phyloP scores from a whole-genome alignment of 768 basidiomycete genomes.

The Mycena sanguinolenta region DNA sequence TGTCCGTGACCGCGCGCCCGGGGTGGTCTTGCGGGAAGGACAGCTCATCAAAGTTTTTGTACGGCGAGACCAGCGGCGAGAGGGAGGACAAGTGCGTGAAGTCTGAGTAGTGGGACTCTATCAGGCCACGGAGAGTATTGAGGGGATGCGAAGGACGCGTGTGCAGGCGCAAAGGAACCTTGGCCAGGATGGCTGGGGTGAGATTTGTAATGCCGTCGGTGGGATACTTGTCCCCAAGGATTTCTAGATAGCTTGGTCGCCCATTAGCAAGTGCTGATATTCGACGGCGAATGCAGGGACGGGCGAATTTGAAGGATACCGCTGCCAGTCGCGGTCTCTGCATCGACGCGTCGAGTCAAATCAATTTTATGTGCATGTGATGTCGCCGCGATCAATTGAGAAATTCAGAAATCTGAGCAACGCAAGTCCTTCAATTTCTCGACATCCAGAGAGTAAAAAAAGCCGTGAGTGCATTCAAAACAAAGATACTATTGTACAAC shows the following conservation, averaged over 20 bases:
- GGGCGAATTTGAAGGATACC: constrained; percentile 22
- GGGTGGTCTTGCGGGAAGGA: constrained; percentile 96
- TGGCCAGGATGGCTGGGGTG: constrained; percentile 86
- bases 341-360: constrained; percentile 25
- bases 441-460: neutral
- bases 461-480: constrained; percentile 31
- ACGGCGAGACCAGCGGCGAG: constrained; percentile 90
- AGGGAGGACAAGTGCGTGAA: constrained; percentile 82
- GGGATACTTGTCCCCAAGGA: constrained; percentile 77
- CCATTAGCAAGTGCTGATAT: constrained; percentile 23
- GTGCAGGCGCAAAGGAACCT: constrained; percentile 83
- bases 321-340: constrained; percentile 21
- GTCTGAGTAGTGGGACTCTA: constrained; percentile 86
- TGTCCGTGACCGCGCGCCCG: constrained; percentile 90
- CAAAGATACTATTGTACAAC: constrained; percentile 35
- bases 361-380: constrained; percentile 18
- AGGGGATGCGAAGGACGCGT: constrained; percentile 85
- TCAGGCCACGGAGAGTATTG: constrained; percentile 83
- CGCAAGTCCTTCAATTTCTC: too few relatives aligned
- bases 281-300: constrained; percentile 16
- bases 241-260: constrained; percentile 53
- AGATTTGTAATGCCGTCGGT: constrained; percentile 89
- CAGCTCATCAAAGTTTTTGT: constrained; percentile 96
- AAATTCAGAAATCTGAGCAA: too few relatives aligned
- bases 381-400: neutral